Conservation (phyloP, 768 basidiomycete species). For the Panellus pusillus region DNA sequence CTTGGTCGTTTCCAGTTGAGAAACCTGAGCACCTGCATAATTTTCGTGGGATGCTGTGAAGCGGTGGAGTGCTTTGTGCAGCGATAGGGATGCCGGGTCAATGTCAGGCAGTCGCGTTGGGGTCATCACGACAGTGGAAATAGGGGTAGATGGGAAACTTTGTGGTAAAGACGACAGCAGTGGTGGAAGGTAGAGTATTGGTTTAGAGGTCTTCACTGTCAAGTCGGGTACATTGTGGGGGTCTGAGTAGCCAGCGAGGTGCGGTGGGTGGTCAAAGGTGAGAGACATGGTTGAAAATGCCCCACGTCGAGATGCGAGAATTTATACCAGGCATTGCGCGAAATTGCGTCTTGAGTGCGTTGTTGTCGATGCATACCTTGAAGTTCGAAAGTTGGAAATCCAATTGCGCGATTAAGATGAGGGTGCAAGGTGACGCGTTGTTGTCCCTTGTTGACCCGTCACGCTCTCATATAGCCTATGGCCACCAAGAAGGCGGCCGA, state of each 20-base stretch:
- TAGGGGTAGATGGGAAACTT: conserved; percentile 29
- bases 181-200: conserved; percentile 82
- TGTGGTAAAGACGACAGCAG: conserved; percentile 75
- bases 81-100: conserved; percentile 77
- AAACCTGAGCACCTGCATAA: conserved; percentile 51
- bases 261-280: conserved; percentile 35
- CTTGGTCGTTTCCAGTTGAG: neutral
- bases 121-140: conserved; percentile 50
- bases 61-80: conserved; percentile 82
- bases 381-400: too few species aligned
- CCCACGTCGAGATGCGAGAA: too few species aligned
- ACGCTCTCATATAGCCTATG: conserved; percentile 40
- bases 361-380: too few species aligned
- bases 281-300: conserved; percentile 23
- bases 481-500: conserved; percentile 81
- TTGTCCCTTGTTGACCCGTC: neutral
- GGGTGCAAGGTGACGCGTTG: neutral
- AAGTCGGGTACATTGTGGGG: conserved; percentile 62
- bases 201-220: conserved; percentile 35
- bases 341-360: too few species aligned
- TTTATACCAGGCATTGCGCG: neutral
- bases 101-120: conserved; percentile 81
- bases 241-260: conserved; percentile 33
- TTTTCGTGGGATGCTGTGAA: conserved; percentile 61
- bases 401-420: neutral